These are phyloP conservation scores for Tetrapisispora fleetii DNA, from an alignment of 805 yeast genomes.

Conservation along the genomic window DNA sequence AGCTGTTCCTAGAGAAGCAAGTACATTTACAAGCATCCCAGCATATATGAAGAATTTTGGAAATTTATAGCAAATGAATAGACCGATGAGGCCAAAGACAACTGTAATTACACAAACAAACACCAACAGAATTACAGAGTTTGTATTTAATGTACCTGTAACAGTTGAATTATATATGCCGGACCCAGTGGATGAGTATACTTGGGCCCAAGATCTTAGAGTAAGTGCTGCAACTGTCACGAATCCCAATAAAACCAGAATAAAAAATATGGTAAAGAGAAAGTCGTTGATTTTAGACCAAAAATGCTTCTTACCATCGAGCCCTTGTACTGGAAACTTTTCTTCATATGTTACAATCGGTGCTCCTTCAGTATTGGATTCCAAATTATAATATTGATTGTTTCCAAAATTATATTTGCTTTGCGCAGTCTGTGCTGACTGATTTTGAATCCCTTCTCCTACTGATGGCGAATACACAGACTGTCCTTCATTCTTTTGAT, in stretches of 20 bases:
- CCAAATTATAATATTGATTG: constrained; percentile 21
- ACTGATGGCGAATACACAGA: not conserved
- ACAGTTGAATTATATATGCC: constrained; percentile 47
- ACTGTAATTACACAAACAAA: constrained; percentile 55
- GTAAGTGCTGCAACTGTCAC: constrained; percentile 60
- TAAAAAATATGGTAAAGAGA: constrained; percentile 51
- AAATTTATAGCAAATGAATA: constrained; percentile 50
- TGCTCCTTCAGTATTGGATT: constrained; percentile 28
- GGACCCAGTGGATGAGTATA: constrained; percentile 47
- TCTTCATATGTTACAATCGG: constrained; percentile 49
- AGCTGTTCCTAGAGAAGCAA: constrained; percentile 65
- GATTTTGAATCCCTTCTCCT: not conserved
- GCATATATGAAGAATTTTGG: constrained; percentile 60
- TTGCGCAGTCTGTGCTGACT: not conserved
- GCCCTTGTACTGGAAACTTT: constrained; percentile 40
- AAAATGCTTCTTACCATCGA: constrained; percentile 32
- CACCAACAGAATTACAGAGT: constrained; percentile 60
- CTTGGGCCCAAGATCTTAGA: constrained; percentile 50
- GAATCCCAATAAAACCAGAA: constrained; percentile 50
- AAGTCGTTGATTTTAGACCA: constrained; percentile 59
- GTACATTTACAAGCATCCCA: constrained; percentile 57
- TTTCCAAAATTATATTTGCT: constrained; percentile 15
- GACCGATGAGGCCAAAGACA: constrained; percentile 45
- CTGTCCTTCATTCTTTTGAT: not conserved
- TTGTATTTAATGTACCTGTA: constrained; percentile 61